Evolutionary conservation across 2,329 filamentous ascomycete genomes (phyloP), one percentile per base, ranked within the genome.

Genomic region (Nemania sp.): DNA sequence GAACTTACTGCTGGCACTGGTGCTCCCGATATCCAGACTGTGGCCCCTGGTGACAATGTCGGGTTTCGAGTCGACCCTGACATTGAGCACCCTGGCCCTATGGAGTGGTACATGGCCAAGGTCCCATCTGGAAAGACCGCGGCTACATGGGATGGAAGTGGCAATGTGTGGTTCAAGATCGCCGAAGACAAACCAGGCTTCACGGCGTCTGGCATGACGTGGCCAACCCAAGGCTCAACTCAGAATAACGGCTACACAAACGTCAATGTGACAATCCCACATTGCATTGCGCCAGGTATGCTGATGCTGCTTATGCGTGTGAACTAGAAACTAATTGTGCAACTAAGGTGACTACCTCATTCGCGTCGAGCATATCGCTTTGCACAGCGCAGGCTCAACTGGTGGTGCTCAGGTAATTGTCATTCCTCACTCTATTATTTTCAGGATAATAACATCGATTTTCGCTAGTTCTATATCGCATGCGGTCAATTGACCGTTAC

Each of bases 401-500:
- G n/a, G n/a, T n/a, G n/a, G n/a, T n/a, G n/a, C n/a, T n/a, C n/a
- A n/a, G n/a, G n/a, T n/a, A n/a, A n/a, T n/a, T n/a, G n/a, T n/a
- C n/a, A n/a, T n/a, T n/a, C n/a, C n/a, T n/a, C n/a, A n/a, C n/a
- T n/a, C n/a, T n/a, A n/a, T n/a, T n/a, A n/a, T n/a, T n/a, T n/a
- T n/a, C n/a, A n/a, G n/a, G n/a, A n/a, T n/a, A n/a, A n/a, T n/a
- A n/a, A n/a, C n/a, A 70, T 75, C 39, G 72, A 69, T 3, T 60
- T 75, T 15, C 73, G 74, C 57, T 71, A 74, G 61, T 71, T 73
- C 62, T 74, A 73, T 52, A 61, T 73, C 2, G 61, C 70, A 1
- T 75, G 72, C 59, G 70, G 69, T 5, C 72, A 75, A 60, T 66
- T 74, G 45, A 65, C 66, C 40, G 68, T 74, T 44, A 71, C 70